Percentiles rank a stretch among this genome's conserved stretches.
These are phyloP conservation scores for Paecilomyces sp. DNA, from an alignment of 2,329 filamentous ascomycete species.

Conservation along the genomic window DNA sequence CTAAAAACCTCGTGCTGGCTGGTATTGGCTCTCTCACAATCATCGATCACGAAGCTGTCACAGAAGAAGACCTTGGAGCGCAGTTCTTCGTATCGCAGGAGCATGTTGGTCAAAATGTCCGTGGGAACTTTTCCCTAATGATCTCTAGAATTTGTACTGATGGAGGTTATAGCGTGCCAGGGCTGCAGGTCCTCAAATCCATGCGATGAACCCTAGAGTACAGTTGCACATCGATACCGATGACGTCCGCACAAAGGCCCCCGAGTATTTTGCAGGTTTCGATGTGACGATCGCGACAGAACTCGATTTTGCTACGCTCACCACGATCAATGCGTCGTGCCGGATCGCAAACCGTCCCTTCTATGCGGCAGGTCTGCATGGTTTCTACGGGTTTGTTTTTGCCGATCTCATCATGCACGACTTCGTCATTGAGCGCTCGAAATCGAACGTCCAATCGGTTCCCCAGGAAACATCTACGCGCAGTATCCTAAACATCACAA, in stretches of 20 bases:
- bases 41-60: slow-evolving; percentile 68
- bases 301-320: slow-evolving; percentile 65
- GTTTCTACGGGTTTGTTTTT: slow-evolving; percentile 92
- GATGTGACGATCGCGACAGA: slow-evolving; percentile 88
- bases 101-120: slow-evolving; percentile 66
- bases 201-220: slow-evolving; percentile 85
- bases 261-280: slow-evolving; percentile 70
- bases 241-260: slow-evolving; percentile 59
- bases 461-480: slow-evolving; percentile 72
- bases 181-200: slow-evolving; percentile 69
- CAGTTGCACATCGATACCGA: slow-evolving; percentile 62
- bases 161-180: slow-evolving; percentile 56
- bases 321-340: slow-evolving; percentile 77
- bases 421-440: slow-evolving; percentile 79
- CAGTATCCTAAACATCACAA: slow-evolving; percentile 63
- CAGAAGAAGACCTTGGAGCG: slow-evolving; percentile 70
- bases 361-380: slow-evolving; percentile 81
- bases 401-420: slow-evolving; percentile 86
- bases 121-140: slow-evolving; percentile 8
- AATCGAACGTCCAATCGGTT: slow-evolving; percentile 61
- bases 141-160: slow-evolving; percentile 7
- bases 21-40: slow-evolving; percentile 88
- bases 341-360: slow-evolving; percentile 72
- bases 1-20: slow-evolving; percentile 93
- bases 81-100: slow-evolving; percentile 74